These are phyloP conservation scores for Colletotrichum coccodes DNA, from an alignment of 2,329 filamentous ascomycete genomes.

Conservation along the genomic window DNA sequence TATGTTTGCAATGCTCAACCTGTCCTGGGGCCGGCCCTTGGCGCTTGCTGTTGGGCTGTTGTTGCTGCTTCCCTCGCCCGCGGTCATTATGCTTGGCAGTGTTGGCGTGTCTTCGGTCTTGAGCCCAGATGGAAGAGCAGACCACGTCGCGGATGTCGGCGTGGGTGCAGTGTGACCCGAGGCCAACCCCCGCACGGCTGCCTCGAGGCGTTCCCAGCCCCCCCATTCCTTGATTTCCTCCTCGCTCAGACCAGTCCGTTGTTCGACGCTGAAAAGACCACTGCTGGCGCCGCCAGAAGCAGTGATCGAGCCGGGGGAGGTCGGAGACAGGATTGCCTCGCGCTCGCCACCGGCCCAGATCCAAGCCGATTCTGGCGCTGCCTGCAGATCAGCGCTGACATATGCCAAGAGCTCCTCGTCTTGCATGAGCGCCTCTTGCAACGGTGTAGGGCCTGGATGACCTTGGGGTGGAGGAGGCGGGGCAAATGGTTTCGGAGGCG, in stretches of 20 bases:
- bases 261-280: conserved; percentile 56
- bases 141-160: conserved; percentile 46
- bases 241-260: conserved; percentile 61
- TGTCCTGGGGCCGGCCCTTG: conserved; percentile 41
- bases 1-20: conserved; percentile 57
- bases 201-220: conserved; percentile 82
- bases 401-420: conserved; percentile 94
- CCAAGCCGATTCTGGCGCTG: conserved; percentile 81
- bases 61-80: conserved; percentile 38
- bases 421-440: conserved; percentile 53
- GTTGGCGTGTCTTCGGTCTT: conserved; percentile 45
- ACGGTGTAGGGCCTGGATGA: conserved; percentile 35
- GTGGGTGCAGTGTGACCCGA: conserved; percentile 41
- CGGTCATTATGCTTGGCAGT: conserved; percentile 31
- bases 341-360: conserved; percentile 77
- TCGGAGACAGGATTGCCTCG: conserved; percentile 43
- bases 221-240: conserved; percentile 76
- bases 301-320: conserved; percentile 27
- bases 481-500: conserved; percentile 44
- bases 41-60: conserved; percentile 41
- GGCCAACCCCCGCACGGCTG: conserved; percentile 43
- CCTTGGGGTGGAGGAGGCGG: conserved; percentile 37
- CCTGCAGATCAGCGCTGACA: conserved; percentile 87
- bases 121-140: conserved; percentile 44
- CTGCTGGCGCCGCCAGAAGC: conserved; percentile 43